Evolutionary conservation across 164 flowering plant species (phyloP).

Genomic region (Vitis labrusca): DNA sequence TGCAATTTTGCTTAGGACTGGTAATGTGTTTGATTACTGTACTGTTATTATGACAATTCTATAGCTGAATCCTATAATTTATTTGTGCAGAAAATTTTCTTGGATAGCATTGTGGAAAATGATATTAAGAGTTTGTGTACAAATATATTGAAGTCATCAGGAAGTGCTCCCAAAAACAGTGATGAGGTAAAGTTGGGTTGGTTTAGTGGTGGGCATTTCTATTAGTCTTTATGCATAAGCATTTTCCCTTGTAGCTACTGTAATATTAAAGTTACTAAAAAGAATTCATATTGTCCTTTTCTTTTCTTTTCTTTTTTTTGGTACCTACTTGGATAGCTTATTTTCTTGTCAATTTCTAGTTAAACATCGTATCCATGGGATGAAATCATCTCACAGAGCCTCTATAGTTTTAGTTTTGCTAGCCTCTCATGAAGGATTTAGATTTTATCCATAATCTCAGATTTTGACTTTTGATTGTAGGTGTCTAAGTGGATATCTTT

Average conservation of each 20-base stretch:
- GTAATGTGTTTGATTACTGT: not conserved
- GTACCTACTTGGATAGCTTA: no score
- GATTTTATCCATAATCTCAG: not conserved
- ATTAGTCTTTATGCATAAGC: not conserved
- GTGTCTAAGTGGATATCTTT: conserved; percentile 68
- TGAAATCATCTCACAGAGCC: not conserved
- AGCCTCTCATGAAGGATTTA: not conserved
- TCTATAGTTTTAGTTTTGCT: no score
- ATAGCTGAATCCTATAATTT: conserved; percentile 4
- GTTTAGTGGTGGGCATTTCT: not conserved
- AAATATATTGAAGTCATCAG: conserved; percentile 41
- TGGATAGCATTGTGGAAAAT: conserved; percentile 24
- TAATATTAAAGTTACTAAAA: no score
- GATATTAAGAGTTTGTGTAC: conserved; percentile 55
- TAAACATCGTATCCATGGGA: no score
- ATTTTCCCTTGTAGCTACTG: not conserved
- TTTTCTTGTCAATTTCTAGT: no score
- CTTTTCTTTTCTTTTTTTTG: no score
- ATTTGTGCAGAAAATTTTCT: conserved; percentile 30
- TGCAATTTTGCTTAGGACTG: not conserved
- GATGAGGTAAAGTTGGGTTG: conserved; percentile 47
- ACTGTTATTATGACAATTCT: not conserved
- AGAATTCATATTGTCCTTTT: no score
- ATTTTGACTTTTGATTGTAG: conserved; percentile 34
- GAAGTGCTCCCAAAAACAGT: conserved; percentile 20